Evolutionary conservation across 352 stramenopile genomes (phyloP).

Genomic region (Elongisporangium anandrum): DNA sequence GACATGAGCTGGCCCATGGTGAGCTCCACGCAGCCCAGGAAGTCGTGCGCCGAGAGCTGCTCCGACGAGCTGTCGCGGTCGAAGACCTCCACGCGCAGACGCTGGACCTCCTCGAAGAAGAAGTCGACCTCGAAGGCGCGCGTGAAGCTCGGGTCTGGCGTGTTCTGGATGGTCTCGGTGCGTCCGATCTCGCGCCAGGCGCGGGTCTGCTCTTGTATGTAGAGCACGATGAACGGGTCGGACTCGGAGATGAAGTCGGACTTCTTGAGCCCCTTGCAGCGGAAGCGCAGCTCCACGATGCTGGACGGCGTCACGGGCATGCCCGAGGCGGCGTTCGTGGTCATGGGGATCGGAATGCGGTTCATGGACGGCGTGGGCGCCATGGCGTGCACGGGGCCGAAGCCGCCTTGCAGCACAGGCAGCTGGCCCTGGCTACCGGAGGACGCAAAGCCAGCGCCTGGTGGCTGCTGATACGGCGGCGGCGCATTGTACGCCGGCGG

Average conservation of each 20-base stretch:
- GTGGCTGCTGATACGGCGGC: conserved; percentile 1
- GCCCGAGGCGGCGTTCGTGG: conserved; percentile 9
- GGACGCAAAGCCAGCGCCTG: background rate
- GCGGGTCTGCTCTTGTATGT: conserved; percentile 45
- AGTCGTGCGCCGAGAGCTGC: conserved; percentile 56
- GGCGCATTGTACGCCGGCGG: conserved; percentile 5
- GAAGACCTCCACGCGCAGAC: conserved; percentile 73
- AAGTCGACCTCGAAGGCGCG: conserved; percentile 69
- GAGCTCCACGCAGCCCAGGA: conserved; percentile 70
- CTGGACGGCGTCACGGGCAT: conserved; percentile 38
- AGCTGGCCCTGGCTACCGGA: conserved; percentile 2
- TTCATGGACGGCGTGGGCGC: conserved; percentile 9
- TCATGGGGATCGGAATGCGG: conserved; percentile 13
- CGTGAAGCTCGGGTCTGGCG: conserved; percentile 61
- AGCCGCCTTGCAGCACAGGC: conserved; percentile 34
- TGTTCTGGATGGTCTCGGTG: conserved; percentile 76
- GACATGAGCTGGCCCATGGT: conserved; percentile 79
- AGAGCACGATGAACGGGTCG: conserved; percentile 72
- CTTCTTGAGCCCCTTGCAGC: conserved; percentile 68
- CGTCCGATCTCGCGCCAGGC: conserved; percentile 68
- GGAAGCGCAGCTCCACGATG: conserved; percentile 62
- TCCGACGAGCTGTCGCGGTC: conserved; percentile 69
- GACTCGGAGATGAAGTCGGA: conserved; percentile 66
- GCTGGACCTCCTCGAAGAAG: conserved; percentile 82
- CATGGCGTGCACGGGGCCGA: conserved; percentile 28